Conservation (phyloP, 805 yeast genomes). For the Yarrowia sp. region DNA sequence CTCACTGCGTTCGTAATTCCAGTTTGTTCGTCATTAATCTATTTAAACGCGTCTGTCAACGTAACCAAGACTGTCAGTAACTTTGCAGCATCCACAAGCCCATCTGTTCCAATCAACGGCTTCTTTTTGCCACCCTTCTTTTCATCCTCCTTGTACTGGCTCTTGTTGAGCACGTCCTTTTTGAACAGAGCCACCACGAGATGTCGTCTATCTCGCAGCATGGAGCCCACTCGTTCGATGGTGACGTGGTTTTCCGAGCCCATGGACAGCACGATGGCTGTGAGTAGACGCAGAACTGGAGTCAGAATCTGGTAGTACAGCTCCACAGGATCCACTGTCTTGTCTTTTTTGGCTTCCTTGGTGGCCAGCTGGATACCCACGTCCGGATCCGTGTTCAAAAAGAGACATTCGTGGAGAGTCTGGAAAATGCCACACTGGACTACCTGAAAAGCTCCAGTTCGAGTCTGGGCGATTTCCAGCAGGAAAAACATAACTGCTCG, state of each 20-base stretch:
- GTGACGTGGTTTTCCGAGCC: slow-evolving; percentile 71
- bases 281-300: slow-evolving; percentile 69
- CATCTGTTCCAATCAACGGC: neutral
- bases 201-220: slow-evolving; percentile 52
- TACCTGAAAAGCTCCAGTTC: slow-evolving; percentile 72
- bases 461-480: slow-evolving; percentile 69
- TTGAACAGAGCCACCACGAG: slow-evolving; percentile 61
- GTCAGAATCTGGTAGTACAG: slow-evolving; percentile 58
- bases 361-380: slow-evolving; percentile 56
- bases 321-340: slow-evolving; percentile 47
- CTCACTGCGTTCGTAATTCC: too few species aligned
- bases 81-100: slow-evolving; percentile 47
- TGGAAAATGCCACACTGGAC: slow-evolving; percentile 71
- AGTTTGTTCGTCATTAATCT: too few species aligned
- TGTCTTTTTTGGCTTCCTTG: slow-evolving; percentile 19
- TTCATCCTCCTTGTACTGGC: slow-evolving; percentile 26
- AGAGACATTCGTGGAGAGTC: slow-evolving; percentile 51
- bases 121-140: neutral
- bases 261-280: slow-evolving; percentile 65
- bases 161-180: slow-evolving; percentile 43
- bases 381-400: slow-evolving; percentile 72
- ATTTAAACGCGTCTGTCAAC: slow-evolving; percentile 39
- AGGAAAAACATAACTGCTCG: slow-evolving; percentile 67
- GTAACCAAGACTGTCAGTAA: slow-evolving; percentile 54
- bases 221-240: slow-evolving; percentile 48